A percentile compares a stretch with the other conserved stretches of the same genome.
phyloP scores from a whole-genome alignment of 371 early-diverging fungal genomes.

The Circinella minor region DNA sequence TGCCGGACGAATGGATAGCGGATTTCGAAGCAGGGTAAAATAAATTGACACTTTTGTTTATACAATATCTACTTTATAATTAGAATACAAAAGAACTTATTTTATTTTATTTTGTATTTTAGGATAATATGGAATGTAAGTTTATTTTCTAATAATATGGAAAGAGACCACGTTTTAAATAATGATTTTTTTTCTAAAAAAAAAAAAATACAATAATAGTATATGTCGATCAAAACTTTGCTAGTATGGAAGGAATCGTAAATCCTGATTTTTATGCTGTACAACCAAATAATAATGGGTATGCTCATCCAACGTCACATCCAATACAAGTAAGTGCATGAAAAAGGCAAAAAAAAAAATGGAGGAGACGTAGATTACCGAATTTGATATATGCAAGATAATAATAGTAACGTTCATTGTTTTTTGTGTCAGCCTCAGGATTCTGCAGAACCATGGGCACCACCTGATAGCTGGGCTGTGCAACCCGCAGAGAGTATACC shows the following conservation, averaged over 20 bases:
- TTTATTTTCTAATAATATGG: too few species aligned
- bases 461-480: constrained; percentile 77
- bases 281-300: constrained; percentile 3
- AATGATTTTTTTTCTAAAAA: neutral
- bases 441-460: constrained; percentile 56
- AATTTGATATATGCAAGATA: neutral
- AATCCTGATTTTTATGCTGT: constrained; percentile 34
- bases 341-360: neutral
- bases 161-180: too few species aligned
- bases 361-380: neutral
- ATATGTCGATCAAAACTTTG: constrained; percentile 49
- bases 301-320: neutral
- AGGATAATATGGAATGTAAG: constrained; percentile 22
- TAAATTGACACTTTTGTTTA: neutral
- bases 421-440: neutral
- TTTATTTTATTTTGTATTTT: neutral
- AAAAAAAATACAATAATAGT: constrained; percentile 2
- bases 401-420: neutral
- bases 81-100: constrained; percentile 7
- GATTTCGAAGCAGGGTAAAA: constrained; percentile 12
- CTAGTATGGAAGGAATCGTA: constrained; percentile 54
- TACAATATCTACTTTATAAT: too few species aligned
- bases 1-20: constrained; percentile 1
- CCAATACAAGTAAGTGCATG: constrained; percentile 12
- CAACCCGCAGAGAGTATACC: constrained; percentile 38